Evolutionary conservation across 345 rosid genomes (phyloP).

Genomic region (Moricandia moricandioides): DNA sequence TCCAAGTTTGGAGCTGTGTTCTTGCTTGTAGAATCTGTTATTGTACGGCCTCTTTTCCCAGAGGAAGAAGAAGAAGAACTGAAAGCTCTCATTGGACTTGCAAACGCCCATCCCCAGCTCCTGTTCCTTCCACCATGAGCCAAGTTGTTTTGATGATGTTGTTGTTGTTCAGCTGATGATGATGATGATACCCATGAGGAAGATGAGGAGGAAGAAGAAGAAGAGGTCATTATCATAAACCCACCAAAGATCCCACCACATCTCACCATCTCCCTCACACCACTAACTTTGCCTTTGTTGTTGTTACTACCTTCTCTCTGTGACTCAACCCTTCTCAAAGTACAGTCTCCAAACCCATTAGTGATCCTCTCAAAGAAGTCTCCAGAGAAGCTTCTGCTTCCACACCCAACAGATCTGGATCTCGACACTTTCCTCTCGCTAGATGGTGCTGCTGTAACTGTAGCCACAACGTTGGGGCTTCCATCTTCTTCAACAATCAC

Average conservation of each 20-base stretch:
- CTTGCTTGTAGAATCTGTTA: slow-evolving; percentile 31
- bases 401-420: slow-evolving; percentile 99
- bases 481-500: slow-evolving; percentile 60
- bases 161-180: slow-evolving; percentile 58
- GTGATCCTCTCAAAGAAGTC: slow-evolving; percentile 97
- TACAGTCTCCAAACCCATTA: slow-evolving; percentile 95
- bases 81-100: slow-evolving; percentile 95
- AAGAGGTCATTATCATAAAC: slow-evolving; percentile 67
- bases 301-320: slow-evolving; percentile 78
- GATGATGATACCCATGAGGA: slow-evolving; percentile 57
- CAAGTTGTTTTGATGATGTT: slow-evolving; percentile 12
- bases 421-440: slow-evolving; percentile 87
- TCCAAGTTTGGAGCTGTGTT: slow-evolving; percentile 47
- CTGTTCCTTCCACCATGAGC: slow-evolving; percentile 48
- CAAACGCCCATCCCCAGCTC: slow-evolving; percentile 92
- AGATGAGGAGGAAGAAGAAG: slow-evolving; percentile 70
- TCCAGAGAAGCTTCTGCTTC: slow-evolving; percentile 95
- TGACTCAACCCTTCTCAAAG: slow-evolving; percentile 90
- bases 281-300: slow-evolving; percentile 22
- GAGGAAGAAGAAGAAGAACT: slow-evolving; percentile 37
- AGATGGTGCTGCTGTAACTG: slow-evolving; percentile 33
- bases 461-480: slow-evolving; percentile 47
- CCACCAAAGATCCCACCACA: slow-evolving; percentile 98
- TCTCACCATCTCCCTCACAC: slow-evolving; percentile 70
- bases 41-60: slow-evolving; percentile 34